phyloP scores from a whole-genome alignment of 164 flowering plant genomes.

The Stephania yunnanensis region DNA sequence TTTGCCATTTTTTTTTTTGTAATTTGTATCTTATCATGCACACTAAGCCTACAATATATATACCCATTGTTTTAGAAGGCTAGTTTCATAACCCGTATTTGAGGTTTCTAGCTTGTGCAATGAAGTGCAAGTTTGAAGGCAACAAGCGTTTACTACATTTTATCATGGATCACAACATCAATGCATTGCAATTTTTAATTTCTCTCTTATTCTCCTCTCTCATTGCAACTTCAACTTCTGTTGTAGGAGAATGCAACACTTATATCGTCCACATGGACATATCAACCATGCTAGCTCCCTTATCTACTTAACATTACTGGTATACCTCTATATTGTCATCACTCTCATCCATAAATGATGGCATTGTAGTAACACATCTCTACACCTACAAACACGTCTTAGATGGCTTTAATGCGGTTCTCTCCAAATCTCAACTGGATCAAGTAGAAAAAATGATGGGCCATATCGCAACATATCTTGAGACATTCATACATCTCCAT shows the following conservation, averaged over 20 bases:
- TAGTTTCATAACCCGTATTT: no score
- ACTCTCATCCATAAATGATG: slow-evolving; percentile 3
- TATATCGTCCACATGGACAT: slow-evolving; percentile 33
- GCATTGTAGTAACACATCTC: slow-evolving; percentile 8
- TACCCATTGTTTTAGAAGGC: no score
- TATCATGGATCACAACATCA: neutral
- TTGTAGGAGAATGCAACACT: slow-evolving; percentile 3
- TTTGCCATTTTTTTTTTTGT: no score
- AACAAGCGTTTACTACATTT: no score
- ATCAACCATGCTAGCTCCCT: slow-evolving; percentile 24
- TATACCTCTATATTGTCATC: slow-evolving; percentile 5
- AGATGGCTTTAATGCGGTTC: slow-evolving; percentile 9
- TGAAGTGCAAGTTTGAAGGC: no score
- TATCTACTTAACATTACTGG: slow-evolving; percentile 14
- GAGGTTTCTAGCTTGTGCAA: no score
- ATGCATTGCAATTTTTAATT: neutral
- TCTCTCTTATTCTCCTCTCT: slow-evolving; percentile 4
- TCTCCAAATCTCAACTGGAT: slow-evolving; percentile 8
- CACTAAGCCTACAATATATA: no score
- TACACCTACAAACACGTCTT: slow-evolving; percentile 16
- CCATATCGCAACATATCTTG: slow-evolving; percentile 14
- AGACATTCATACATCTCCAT: slow-evolving; percentile 1
- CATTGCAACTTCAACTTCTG: slow-evolving; percentile 3
- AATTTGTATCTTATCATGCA: no score
- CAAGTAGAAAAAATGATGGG: slow-evolving; percentile 6